These are phyloP conservation scores for Ganoderma sp. DNA, from an alignment of 1,284 basidiomycete genomes.

Conservation along the genomic window DNA sequence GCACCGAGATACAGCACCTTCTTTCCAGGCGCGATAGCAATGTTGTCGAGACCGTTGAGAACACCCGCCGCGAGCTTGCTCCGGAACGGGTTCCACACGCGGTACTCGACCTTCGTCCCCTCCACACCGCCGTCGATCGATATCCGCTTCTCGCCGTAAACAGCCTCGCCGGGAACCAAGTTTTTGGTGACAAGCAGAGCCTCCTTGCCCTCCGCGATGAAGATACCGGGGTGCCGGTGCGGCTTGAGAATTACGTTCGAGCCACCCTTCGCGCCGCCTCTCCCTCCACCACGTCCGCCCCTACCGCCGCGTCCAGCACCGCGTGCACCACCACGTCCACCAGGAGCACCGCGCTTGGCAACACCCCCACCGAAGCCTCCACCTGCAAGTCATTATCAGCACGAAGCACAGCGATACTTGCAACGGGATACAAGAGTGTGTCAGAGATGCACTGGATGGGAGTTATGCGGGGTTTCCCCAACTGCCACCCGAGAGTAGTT, in stretches of 20 bases:
- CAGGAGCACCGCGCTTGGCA: constrained; percentile 42
- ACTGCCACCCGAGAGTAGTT: not conserved
- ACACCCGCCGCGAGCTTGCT: constrained; percentile 98
- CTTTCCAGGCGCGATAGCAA: constrained; percentile 92
- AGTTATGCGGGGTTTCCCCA: not conserved
- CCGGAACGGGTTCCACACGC: constrained; percentile 99
- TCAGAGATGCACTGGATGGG: not conserved
- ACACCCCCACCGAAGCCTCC: constrained; percentile 45
- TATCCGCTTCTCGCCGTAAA: constrained; percentile 98
- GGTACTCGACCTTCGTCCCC: constrained; percentile 93
- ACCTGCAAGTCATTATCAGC: constrained; percentile 40
- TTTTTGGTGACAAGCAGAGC: constrained; percentile 98
- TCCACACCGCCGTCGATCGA: constrained; percentile 79
- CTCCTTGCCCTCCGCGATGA: constrained; percentile 96
- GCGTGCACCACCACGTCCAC: constrained; percentile 49
- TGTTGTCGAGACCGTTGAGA: constrained; percentile 92
- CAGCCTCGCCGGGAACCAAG: constrained; percentile 95
- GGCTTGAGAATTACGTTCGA: constrained; percentile 92
- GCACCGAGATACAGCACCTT: constrained; percentile 99
- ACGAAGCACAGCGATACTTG: not conserved
- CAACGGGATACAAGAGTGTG: not conserved
- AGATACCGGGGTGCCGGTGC: constrained; percentile 93
- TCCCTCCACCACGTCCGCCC: constrained; percentile 58
- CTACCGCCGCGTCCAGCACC: constrained; percentile 54
- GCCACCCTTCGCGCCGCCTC: constrained; percentile 78